Conservation (phyloP, 2,329 filamentous ascomycete genomes). For the Ilyonectria destructans region DNA sequence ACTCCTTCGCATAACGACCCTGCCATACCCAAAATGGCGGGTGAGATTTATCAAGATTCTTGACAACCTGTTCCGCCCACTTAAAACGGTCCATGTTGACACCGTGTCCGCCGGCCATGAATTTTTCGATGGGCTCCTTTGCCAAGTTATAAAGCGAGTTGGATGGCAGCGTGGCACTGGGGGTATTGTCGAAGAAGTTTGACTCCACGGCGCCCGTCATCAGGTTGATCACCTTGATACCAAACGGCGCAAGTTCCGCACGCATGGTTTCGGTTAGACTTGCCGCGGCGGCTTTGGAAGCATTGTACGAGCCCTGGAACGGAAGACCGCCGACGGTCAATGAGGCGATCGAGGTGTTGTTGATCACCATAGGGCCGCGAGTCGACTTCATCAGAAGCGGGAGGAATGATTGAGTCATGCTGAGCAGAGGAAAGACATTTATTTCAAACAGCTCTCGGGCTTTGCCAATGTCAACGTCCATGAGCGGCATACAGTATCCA, state of each 20-base stretch:
- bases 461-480: slow-evolving; percentile 43
- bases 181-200: slow-evolving; percentile 31
- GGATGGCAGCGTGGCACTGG: slow-evolving; percentile 9
- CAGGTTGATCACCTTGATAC: slow-evolving; percentile 47
- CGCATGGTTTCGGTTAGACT: slow-evolving; percentile 47
- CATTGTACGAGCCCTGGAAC: slow-evolving; percentile 49
- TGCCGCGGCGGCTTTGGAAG: slow-evolving; percentile 48
- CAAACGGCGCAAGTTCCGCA: slow-evolving; percentile 49
- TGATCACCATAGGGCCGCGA: slow-evolving; percentile 33
- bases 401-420: slow-evolving; percentile 42
- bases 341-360: slow-evolving; percentile 39
- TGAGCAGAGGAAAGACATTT: slow-evolving; percentile 46
- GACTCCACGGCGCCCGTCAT: slow-evolving; percentile 46
- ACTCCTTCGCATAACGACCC: slow-evolving; percentile 4
- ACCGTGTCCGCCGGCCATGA: slow-evolving; percentile 18
- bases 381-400: slow-evolving; percentile 43
- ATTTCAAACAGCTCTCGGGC: slow-evolving; percentile 43
- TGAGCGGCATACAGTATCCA: slow-evolving; percentile 45
- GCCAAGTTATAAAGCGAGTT: slow-evolving; percentile 37
- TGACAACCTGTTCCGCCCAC: slow-evolving; percentile 40
- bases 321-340: slow-evolving; percentile 23
- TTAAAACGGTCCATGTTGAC: slow-evolving; percentile 3
- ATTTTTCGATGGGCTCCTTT: slow-evolving; percentile 35
- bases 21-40: slow-evolving; percentile 30
- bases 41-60: slow-evolving; percentile 32